phyloP scores from a whole-genome alignment of 305 asterid genomes.

The Nicotiana rustica region DNA sequence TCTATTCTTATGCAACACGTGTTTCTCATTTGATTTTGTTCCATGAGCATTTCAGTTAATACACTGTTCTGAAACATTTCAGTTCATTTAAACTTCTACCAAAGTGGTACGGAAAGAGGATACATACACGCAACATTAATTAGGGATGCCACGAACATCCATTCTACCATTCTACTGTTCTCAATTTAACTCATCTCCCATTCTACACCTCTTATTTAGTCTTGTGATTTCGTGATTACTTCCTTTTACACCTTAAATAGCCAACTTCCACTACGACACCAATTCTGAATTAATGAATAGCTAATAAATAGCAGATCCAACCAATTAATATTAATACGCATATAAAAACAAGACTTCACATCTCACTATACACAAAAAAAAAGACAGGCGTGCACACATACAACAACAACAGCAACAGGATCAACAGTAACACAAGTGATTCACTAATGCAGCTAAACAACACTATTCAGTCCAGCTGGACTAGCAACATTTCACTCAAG shows the following conservation, averaged over 20 bases:
- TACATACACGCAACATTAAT: slow-evolving; percentile 4
- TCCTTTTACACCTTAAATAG: background rate
- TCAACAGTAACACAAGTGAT: background rate
- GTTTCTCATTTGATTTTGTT: background rate
- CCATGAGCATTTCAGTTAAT: background rate
- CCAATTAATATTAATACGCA: background rate
- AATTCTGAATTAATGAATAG: background rate
- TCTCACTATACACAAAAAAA: background rate
- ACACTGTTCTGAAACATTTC: background rate
- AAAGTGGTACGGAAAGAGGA: background rate
- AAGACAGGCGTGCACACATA: background rate
- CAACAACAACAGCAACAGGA: background rate
- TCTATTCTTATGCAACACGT: background rate
- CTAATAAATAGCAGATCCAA: background rate
- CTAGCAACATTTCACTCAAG: background rate
- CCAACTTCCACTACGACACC: slow-evolving; percentile 11
- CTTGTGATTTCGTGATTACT: background rate
- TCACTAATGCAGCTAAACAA: background rate
- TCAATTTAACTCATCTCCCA: background rate
- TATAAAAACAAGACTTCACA: background rate
- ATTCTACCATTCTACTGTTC: slow-evolving; percentile 11
- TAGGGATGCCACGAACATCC: slow-evolving; percentile 4
- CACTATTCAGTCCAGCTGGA: slow-evolving; percentile 15
- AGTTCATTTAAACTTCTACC: background rate
- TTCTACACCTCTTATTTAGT: background rate